A percentile compares a stretch with the other conserved stretches of the same genome.
Conservation (phyloP, 208 protist species). For the Trypanosoma conorhini region DNA sequence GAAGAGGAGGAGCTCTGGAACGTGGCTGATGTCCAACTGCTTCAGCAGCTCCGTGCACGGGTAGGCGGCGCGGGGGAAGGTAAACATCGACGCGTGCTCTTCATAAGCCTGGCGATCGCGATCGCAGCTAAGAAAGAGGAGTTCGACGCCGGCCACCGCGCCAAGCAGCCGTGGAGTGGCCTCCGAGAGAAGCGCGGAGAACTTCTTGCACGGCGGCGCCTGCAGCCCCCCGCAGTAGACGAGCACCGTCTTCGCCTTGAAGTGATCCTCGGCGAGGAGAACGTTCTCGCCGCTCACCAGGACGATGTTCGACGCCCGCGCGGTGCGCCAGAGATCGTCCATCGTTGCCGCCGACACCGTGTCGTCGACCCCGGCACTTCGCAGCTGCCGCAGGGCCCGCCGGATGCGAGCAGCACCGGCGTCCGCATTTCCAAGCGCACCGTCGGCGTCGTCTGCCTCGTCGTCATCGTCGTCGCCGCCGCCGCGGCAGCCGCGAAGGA, state of each 20-base stretch:
- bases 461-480: no score
- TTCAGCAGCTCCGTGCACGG: constrained; percentile 35
- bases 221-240: constrained; percentile 44
- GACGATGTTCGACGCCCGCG: constrained; percentile 24
- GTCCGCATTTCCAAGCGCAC: background rate
- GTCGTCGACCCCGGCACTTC: constrained; percentile 12
- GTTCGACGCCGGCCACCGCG: constrained; percentile 21
- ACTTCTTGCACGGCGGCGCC: constrained; percentile 25
- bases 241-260: constrained; percentile 43
- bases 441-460: no score
- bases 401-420: background rate
- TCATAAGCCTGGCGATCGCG: constrained; percentile 39
- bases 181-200: constrained; percentile 41
- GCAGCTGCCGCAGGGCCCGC: background rate
- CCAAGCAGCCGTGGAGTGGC: constrained; percentile 23
- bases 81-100: constrained; percentile 37
- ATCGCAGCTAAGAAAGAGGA: constrained; percentile 65
- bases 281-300: constrained; percentile 38
- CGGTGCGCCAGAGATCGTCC: constrained; percentile 26
- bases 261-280: constrained; percentile 33
- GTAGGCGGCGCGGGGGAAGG: constrained; percentile 50
- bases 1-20: constrained; percentile 63
- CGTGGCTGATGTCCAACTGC: constrained; percentile 27
- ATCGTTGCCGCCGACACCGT: constrained; percentile 26
- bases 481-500: constrained; percentile 26